Evolutionary conservation across 2,329 filamentous ascomycete genomes (phyloP), one percentile per base, ranked within the genome.

Genomic region (Penicillium thymicola): DNA sequence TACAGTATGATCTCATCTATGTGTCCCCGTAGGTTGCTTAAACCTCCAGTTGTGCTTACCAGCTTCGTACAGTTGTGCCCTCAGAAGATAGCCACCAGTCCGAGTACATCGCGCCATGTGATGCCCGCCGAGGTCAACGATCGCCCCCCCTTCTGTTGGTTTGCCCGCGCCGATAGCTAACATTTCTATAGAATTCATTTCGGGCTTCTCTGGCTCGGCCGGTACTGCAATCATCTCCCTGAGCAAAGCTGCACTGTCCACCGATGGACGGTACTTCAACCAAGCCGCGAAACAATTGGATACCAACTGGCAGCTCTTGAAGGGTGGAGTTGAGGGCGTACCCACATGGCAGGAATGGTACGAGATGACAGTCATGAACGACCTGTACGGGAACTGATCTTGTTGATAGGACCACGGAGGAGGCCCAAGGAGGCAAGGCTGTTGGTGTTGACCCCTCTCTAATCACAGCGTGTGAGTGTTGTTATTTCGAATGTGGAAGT

Each of bases 271-370:
- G 63, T 99, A 99, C 76, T 99, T 97, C 82, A 97, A 96, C 77
- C 94, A 99, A 75, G 94, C 94, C 27, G 81, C 86, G 60, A 90
- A 92, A 68, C 91, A 99, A 74, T 84, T 99, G 30, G 94, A 97
- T 73, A 78, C 76, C 67, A 97, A 97, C 74, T 99, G 94, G 94
- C 79, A 84, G 48, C 80, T 99, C 40, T 80, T 99, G 59, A 99
- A 97, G 79, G 91, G 96, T 69, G 94, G 94, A 6, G 81, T 96
- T 46, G 90, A 94, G 70, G 91, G 96, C 74, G 92, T 97, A 10
- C 93, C 91, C 1, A 97, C 93, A 0, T 99, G 94, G 90, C 91
- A 97, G 72, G 94, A 97, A 75, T 99, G 94, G 94, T 86, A 87
- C 54, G 67, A 25, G 16, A 27, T 53, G 7, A 50, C 30, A 23